Conservation (phyloP, 2,329 filamentous ascomycete species). For the Pleomassaria siparia region DNA sequence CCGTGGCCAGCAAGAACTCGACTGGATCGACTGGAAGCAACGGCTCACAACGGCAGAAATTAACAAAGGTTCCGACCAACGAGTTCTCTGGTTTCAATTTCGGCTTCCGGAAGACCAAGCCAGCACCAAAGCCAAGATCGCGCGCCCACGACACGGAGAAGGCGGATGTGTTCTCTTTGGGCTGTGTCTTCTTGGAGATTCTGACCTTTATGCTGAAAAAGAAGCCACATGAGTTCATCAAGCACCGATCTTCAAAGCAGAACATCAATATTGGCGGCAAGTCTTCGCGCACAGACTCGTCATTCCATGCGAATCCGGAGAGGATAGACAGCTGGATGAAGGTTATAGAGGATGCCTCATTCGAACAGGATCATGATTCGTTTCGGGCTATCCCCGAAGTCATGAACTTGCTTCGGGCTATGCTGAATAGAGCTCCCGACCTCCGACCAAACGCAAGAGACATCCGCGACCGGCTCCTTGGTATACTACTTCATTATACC, state of each 20-base stretch:
- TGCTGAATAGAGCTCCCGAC: constrained; percentile 46
- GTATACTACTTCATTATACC: constrained; percentile 33
- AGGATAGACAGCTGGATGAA: constrained; percentile 71
- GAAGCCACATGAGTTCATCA: constrained; percentile 64
- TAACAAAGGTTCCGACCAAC: constrained; percentile 35
- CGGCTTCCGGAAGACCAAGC: constrained; percentile 35
- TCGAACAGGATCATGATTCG: constrained; percentile 37
- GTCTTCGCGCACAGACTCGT: constrained; percentile 66
- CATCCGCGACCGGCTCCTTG: constrained; percentile 43
- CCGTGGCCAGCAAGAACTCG: constrained; percentile 40
- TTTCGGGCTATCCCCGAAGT: constrained; percentile 46
- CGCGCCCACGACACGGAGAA: constrained; percentile 42
- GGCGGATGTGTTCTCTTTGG: constrained; percentile 73
- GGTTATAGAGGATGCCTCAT: constrained; percentile 61
- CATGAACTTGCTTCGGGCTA: constrained; percentile 44
- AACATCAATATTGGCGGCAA: constrained; percentile 48
- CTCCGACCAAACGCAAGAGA: constrained; percentile 45
- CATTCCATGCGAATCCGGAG: constrained; percentile 70
- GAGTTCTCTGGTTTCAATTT: constrained; percentile 43
- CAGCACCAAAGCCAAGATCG: constrained; percentile 27
- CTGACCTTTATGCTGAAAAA: constrained; percentile 70
- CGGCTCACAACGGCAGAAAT: constrained; percentile 36
- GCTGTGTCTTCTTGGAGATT: constrained; percentile 72
- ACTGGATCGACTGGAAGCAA: constrained; percentile 35
- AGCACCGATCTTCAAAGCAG: constrained; percentile 67